These are phyloP conservation scores for Colletotrichum costaricense DNA, from an alignment of 2,329 filamentous ascomycete species.

Conservation along the genomic window DNA sequence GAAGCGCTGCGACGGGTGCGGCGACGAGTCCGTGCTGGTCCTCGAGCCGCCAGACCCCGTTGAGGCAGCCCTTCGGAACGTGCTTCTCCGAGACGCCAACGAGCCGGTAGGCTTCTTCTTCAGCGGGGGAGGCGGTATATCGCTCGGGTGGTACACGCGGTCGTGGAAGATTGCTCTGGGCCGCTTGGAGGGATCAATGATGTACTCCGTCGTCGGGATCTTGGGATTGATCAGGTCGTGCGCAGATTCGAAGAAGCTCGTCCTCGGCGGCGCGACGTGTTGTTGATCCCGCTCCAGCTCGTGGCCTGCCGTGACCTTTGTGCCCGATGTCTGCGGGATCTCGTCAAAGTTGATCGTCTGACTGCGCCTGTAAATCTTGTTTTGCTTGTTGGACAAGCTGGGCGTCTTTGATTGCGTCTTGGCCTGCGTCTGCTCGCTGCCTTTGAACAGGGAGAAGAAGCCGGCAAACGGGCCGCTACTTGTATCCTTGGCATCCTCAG, in stretches of 20 bases:
- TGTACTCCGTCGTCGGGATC: slow-evolving; percentile 81
- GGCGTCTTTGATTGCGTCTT: slow-evolving; percentile 58
- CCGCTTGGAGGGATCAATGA: slow-evolving; percentile 84
- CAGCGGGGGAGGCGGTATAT: slow-evolving; percentile 86
- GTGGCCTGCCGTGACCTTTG: slow-evolving; percentile 61
- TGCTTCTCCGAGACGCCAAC: slow-evolving; percentile 47
- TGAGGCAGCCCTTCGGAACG: slow-evolving; percentile 38
- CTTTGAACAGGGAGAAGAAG: slow-evolving; percentile 81
- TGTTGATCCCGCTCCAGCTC: slow-evolving; percentile 61
- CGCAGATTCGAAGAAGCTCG: slow-evolving; percentile 94
- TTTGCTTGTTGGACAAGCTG: slow-evolving; percentile 68
- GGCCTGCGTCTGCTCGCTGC: slow-evolving; percentile 52
- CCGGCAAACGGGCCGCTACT: slow-evolving; percentile 66
- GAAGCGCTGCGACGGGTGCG: slow-evolving; percentile 42
- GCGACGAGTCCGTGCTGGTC: slow-evolving; percentile 38
- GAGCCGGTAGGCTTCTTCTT: slow-evolving; percentile 61
- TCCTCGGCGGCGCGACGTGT: slow-evolving; percentile 82
- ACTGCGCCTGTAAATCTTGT: slow-evolving; percentile 79
- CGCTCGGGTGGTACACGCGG: slow-evolving; percentile 90
- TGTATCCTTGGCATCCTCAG: slow-evolving; percentile 34
- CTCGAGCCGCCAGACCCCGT: slow-evolving; percentile 28
- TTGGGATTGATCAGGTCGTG: slow-evolving; percentile 93
- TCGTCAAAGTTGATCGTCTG: slow-evolving; percentile 73
- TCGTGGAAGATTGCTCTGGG: slow-evolving; percentile 96
- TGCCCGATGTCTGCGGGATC: slow-evolving; percentile 45